A percentile compares a stretch with the other conserved stretches of the same genome.
These are phyloP conservation scores for Globisporangium barbulae DNA, from an alignment of 352 stramenopile species.

Conservation along the genomic window DNA sequence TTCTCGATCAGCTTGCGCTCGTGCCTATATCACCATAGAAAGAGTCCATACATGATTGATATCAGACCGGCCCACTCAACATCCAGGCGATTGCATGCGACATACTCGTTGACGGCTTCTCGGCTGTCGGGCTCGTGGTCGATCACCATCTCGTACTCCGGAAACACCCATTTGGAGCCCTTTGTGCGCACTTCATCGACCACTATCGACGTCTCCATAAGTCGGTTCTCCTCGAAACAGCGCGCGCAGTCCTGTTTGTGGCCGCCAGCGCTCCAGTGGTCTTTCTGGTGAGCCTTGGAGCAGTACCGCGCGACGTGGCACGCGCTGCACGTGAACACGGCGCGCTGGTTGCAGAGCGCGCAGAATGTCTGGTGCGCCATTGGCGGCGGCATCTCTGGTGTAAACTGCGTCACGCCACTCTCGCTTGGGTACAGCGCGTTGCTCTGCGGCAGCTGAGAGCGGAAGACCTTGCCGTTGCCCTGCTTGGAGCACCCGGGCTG, in stretches of 20 bases:
- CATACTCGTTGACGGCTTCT: constrained; percentile 60
- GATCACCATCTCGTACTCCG: constrained; percentile 72
- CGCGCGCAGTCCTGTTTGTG: constrained; percentile 64
- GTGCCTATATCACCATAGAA: constrained; percentile 18
- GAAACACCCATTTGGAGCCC: constrained; percentile 77
- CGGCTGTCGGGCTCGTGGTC: constrained; percentile 66
- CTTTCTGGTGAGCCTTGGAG: constrained; percentile 71
- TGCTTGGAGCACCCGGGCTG: constrained; percentile 49
- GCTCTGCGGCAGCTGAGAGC: constrained; percentile 82
- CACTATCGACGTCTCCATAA: constrained; percentile 39
- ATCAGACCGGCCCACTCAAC: too few species aligned
- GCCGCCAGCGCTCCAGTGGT: constrained; percentile 65
- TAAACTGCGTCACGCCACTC: constrained; percentile 31
- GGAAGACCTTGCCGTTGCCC: constrained; percentile 71
- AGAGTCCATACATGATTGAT: constrained; percentile 2
- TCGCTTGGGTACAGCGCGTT: constrained; percentile 90
- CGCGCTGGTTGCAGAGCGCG: constrained; percentile 59
- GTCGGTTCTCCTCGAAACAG: constrained; percentile 22
- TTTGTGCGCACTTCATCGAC: constrained; percentile 32
- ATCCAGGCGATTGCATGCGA: background rate
- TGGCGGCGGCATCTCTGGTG: constrained; percentile 6
- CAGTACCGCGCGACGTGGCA: constrained; percentile 80
- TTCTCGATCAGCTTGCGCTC: constrained; percentile 72
- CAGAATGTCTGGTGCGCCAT: constrained; percentile 27
- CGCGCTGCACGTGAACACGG: constrained; percentile 63